Evolutionary conservation across 108 stramenopile genomes (phyloP).

Genomic region (Chaetoceros muelleri): DNA sequence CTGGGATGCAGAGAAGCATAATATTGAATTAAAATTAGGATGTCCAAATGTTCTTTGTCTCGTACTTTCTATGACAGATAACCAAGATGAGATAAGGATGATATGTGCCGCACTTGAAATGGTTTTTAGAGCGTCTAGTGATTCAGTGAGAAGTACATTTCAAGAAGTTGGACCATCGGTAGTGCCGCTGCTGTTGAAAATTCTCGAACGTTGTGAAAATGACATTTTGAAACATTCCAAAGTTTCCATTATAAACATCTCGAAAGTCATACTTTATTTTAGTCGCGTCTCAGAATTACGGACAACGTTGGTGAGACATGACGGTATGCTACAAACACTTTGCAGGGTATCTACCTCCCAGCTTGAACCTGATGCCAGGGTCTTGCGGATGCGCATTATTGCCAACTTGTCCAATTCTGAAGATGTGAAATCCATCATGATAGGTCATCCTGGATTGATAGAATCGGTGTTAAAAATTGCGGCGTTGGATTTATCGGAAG

Average conservation of each 20-base stretch:
- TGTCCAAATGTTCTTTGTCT: constrained; percentile 51
- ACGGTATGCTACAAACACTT: constrained; percentile 47
- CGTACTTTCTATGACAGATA: constrained; percentile 36
- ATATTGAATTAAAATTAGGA: constrained; percentile 52
- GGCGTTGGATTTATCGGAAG: constrained; percentile 46
- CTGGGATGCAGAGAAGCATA: constrained; percentile 41
- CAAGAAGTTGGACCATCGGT: constrained; percentile 45
- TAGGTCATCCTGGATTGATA: constrained; percentile 36
- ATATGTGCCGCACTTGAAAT: constrained; percentile 68
- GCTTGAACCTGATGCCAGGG: constrained; percentile 44
- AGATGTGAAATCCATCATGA: constrained; percentile 52
- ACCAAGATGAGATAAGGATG: constrained; percentile 63
- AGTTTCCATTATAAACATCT: constrained; percentile 42
- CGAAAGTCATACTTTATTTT: constrained; percentile 48
- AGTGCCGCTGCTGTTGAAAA: constrained; percentile 38
- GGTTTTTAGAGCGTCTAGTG: constrained; percentile 53
- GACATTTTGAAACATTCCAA: constrained; percentile 38
- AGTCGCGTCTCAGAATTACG: constrained; percentile 53
- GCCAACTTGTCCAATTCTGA: constrained; percentile 72
- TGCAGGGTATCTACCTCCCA: constrained; percentile 30
- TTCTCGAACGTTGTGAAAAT: constrained; percentile 50
- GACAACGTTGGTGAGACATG: constrained; percentile 27
- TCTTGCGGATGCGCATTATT: constrained; percentile 47
- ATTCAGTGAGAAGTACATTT: constrained; percentile 41
- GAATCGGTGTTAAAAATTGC: constrained; percentile 51